Base-by-base conservation (phyloP, 1,284 basidiomycete genomes). In the Violaceomyces palustris region DNA sequence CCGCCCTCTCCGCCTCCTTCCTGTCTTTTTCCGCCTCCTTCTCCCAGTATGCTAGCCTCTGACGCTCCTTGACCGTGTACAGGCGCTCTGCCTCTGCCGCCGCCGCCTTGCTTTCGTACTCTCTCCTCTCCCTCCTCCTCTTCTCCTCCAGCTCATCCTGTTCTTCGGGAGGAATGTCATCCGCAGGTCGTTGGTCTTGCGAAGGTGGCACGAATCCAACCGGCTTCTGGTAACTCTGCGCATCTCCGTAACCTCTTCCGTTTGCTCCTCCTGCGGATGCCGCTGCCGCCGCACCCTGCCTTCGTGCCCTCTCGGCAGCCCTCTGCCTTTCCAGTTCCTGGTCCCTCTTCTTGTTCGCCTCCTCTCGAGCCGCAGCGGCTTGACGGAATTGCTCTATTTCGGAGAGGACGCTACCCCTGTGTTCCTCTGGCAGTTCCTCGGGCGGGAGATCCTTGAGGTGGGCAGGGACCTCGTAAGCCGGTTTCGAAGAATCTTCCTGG, bases 371-470 rank as follows among this genome's bases (percentile, higher is more conserved):
- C 4, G 68, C 66, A 8, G 65, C 65, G 0, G 59, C 54, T 25
- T 65, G 60, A 2, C 70, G 51, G 43, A 73, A 96, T 64, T 90
- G 85, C 1, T 90, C 89, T 51, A 97, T 97, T 72, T 96, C 91
- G 26, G 85, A 88, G 47, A 96, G 85, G 43, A 97, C 91, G 24
- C 88, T 84, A 2, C 87, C 89, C 18, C 91, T 85, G 74, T 92
- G 89, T 1, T 87, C 87, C 75, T 93, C 91, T n/a, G 91, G 91
- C 22, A 97, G 80, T 69, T 96, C 91, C 39, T 88, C 87, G 76
- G 92, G 88, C 69, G 92, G 86, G 26, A 97, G 79, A 74, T 96
- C 91, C 74, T 92, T 88, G 19, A 97, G 79, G 75, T 96, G 92
- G 6, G 88, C 88, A 9, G 92, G 91, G 25, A 96, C 88, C 52